A percentile compares a stretch with the other conserved stretches of the same genome.
phyloP scores from a whole-genome alignment of 768 basidiomycete genomes.

The Gymnopilus junonius region DNA sequence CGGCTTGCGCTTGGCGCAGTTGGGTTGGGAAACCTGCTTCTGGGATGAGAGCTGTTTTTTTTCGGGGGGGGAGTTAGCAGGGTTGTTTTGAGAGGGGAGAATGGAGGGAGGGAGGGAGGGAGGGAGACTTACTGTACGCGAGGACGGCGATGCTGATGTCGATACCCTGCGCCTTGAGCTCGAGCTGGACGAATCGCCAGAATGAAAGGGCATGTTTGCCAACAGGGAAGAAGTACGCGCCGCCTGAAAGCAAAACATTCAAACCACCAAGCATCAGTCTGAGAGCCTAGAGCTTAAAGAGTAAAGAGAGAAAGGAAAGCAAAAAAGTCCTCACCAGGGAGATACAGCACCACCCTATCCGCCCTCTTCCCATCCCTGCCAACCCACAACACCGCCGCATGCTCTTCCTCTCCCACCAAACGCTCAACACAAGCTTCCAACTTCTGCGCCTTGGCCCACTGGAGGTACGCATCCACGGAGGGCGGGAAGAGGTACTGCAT shows the following conservation, averaged over 20 bases:
- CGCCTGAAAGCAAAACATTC: conserved; percentile 8
- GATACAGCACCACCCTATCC: conserved; percentile 28
- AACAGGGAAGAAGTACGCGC: conserved; percentile 14
- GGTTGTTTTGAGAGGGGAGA: background rate
- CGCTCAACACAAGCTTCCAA: conserved; percentile 31
- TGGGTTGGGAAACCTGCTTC: conserved; percentile 34
- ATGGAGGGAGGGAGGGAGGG: too few relatives aligned
- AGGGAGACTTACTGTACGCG: conserved; percentile 9
- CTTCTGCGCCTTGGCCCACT: conserved; percentile 18
- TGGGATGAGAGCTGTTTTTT: conserved; percentile 28
- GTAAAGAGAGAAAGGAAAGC: background rate
- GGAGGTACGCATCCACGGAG: conserved; percentile 17
- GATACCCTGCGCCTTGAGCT: background rate
- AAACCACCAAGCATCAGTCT: too few relatives aligned
- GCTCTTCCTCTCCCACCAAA: conserved; percentile 25
- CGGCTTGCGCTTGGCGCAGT: conserved; percentile 29
- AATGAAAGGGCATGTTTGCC: conserved; percentile 7
- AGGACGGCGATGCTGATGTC: conserved; percentile 13
- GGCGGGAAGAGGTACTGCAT: conserved; percentile 9
- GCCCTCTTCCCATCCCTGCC: conserved; percentile 30
- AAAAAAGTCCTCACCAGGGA: conserved; percentile 22
- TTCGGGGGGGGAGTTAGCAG: background rate
- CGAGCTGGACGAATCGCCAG: conserved; percentile 17
- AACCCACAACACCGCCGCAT: conserved; percentile 30
- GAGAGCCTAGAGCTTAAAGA: too few relatives aligned